Evolutionary conservation across 257 asterid genomes (phyloP), one percentile per base, ranked within the genome.

Genomic region (Euphrasia confusa): DNA sequence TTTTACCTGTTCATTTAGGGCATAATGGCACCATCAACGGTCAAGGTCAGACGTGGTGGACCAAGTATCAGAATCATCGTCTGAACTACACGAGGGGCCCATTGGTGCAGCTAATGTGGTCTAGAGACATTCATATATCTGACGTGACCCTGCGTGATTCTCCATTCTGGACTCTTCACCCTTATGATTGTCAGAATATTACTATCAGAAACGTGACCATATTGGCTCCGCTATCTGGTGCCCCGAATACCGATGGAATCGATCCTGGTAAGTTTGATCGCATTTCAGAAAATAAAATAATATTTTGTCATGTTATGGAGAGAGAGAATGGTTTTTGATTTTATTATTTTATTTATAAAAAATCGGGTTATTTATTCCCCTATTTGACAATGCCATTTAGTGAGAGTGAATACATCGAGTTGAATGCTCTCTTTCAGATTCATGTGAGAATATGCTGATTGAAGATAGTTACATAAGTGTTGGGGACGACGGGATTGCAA

Each of bases 171-270:
- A 87, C 88, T 1, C 84, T 87, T 54, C 97, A 90, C 75, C 97
- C 97, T 53, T 90, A 87, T 5, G 97, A 90, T 72, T 90, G 96
- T 71, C 83, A 81, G 82, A 90, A 90, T 78, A 72, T 90, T 64
- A 84, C 89, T 30, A 63, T 90, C 60, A 80, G 83, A 71, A 80
- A 87, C 10, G 78, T 90, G 59, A 87, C 95, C 37, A 87, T 90
- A 71, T 78, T 90, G 85, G 90, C 97, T 67, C 96, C 96, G n/a
- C 80, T 81, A 1, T 66, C 84, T 60, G 92, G 76, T 49, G 97
- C 97, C 65, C 97, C 97, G 52, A 90, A 90, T 69, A 90, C 97
- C 24, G 97, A 90, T 66, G 97, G 97, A 75, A 87, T 90, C 68
- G 97, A 90, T 80, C 97, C 97, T 33, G 97, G 96, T 87, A 78